Evolutionary conservation across 129 eudicot species (phyloP).

Genomic region (Heracleum sosnowskyi): DNA sequence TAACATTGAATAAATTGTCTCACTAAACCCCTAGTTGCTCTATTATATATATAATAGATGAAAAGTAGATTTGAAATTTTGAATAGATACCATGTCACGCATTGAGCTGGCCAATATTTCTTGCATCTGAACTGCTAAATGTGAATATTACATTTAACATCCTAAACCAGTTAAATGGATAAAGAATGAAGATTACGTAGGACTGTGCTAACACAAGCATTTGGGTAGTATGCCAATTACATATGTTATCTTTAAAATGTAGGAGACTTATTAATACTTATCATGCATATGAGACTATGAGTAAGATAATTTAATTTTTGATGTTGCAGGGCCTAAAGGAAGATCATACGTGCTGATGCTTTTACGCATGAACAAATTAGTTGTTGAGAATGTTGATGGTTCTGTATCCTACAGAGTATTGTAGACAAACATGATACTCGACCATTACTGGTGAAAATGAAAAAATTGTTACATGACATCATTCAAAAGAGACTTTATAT

Average conservation of each 20-base stretch:
- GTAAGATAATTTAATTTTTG: neutral
- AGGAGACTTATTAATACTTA: neutral
- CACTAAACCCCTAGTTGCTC: too few species aligned
- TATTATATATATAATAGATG: too few species aligned
- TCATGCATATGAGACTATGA: neutral
- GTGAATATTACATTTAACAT: neutral
- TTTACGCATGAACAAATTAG: slow-evolving; percentile 54
- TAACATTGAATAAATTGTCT: too few species aligned
- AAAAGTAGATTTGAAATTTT: neutral
- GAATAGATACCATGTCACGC: neutral
- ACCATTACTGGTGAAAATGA: neutral
- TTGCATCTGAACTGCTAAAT: neutral
- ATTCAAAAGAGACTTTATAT: too few species aligned
- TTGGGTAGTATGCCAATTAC: neutral
- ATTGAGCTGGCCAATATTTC: neutral
- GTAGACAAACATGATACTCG: slow-evolving; percentile 1
- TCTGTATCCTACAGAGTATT: slow-evolving; percentile 53
- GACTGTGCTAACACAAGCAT: neutral
- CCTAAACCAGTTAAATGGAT: neutral
- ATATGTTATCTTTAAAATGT: neutral
- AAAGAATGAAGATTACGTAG: neutral
- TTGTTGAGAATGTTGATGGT: slow-evolving; percentile 67
- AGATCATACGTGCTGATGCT: slow-evolving; percentile 68
- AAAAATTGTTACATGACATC: neutral
- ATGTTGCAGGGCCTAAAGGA: slow-evolving; percentile 62